Base-by-base conservation (phyloP, 2,329 filamentous ascomycete genomes). In the Neospermospora avenae region DNA sequence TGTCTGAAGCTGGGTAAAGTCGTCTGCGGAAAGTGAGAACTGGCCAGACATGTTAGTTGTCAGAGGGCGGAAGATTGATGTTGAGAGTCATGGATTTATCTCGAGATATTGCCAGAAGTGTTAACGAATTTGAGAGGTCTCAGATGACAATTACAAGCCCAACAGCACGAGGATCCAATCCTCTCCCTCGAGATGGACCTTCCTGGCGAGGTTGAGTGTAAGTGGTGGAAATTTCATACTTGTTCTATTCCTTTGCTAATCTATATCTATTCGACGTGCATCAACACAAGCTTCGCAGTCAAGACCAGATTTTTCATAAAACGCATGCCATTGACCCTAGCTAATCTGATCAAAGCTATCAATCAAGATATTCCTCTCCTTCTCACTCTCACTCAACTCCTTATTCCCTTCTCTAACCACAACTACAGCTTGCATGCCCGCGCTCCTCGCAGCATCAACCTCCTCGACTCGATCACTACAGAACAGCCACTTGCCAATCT, bases 391-490 rank as follows among this genome's bases (percentile, higher is more conserved):
- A 11, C 81, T 77, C 63, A 93, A 75, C 31, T 80, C 80, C 39
- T 84, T 81, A 74, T 95, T 95, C 13, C 89, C 90, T 16, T 88
- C 86, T 58, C 90, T 81, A 58, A 81, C 76, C 58, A 89, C 83
- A 3, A 87, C 79, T 56, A 83, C 75, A 68, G 83, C 82, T 68
- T 80, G 78, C 82, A 89, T 84, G n/a, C 85, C 86, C 11, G 84
- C 83, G 59, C 74, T 75, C 63, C 79, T 78, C 44, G 86, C 86
- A 51, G 86, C 85, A 55, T 81, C 78, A 37, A 89, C 85, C 74
- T 89, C 86, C 70, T 82, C 84, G 48, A 90, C 80, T 70, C 92
- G 92, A 75, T 95, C 90, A 69, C 89, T 93, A 62, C 93, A 76
- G 73, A 95, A 95, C n/a, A 91, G 77, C 78, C 89, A 89, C 58